Evolutionary conservation across 768 basidiomycete species (phyloP).

Genomic region (Boletus eberwhitei): DNA sequence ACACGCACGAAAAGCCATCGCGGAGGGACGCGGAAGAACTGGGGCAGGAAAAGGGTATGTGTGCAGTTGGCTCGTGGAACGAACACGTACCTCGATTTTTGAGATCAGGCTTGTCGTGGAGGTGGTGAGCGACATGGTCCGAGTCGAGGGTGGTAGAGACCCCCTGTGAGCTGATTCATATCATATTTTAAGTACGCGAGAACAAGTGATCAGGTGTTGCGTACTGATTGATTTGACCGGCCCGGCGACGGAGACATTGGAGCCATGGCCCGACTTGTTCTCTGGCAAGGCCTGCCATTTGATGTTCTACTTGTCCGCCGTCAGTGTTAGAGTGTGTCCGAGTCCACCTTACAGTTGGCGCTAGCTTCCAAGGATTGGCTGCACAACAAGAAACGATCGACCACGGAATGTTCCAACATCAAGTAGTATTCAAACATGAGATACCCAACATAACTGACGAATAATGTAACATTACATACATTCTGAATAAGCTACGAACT

Average conservation of each 20-base stretch:
- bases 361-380: too few species aligned
- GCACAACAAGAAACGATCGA: too few species aligned
- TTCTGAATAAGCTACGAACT: conserved; percentile 17
- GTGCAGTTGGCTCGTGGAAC: too few species aligned
- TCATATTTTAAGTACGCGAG: neutral
- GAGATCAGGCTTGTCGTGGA: conserved; percentile 22
- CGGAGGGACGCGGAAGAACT: conserved; percentile 67
- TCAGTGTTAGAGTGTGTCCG: too few species aligned
- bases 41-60: neutral
- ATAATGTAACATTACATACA: conserved; percentile 22
- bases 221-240: neutral
- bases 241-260: neutral
- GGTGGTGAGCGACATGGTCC: conserved; percentile 15
- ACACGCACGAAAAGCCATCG: conserved; percentile 73
- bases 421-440: neutral
- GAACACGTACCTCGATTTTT: conserved; percentile 21
- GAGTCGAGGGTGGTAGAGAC: neutral
- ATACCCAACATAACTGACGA: conserved; percentile 13
- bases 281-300: too few species aligned
- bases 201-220: neutral
- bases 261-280: neutral
- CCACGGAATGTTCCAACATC: neutral
- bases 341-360: too few species aligned
- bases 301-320: too few species aligned
- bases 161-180: neutral